Conservation (phyloP, 2,329 filamentous ascomycete genomes). For the Cordyceps cicadae region DNA sequence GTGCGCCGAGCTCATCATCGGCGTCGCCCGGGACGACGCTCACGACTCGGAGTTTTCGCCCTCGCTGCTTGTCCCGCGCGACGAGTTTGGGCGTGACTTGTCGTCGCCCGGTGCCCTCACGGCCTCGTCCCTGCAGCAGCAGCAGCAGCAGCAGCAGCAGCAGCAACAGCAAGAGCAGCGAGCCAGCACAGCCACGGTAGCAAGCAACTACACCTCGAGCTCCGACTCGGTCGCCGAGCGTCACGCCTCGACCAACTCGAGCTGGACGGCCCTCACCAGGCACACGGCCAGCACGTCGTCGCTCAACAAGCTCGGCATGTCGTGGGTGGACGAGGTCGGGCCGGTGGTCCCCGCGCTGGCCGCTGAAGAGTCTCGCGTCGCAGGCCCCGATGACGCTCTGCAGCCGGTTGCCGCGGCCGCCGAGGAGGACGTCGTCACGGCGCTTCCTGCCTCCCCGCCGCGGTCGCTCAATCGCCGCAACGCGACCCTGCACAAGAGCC, state of each 20-base stretch:
- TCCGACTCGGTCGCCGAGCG: constrained; percentile 41
- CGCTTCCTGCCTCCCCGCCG: constrained; percentile 10
- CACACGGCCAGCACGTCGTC: constrained; percentile 46
- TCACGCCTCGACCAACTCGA: constrained; percentile 46
- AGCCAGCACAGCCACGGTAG: constrained; percentile 47
- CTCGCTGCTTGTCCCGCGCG: constrained; percentile 49
- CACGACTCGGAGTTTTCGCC: constrained; percentile 54
- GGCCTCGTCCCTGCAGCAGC: constrained; percentile 23
- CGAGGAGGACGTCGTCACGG: constrained; percentile 22
- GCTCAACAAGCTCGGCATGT: constrained; percentile 26
- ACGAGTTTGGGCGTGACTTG: constrained; percentile 45
- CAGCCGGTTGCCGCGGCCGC: constrained; percentile 16
- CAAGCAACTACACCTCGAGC: constrained; percentile 35
- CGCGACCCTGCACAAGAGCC: constrained; percentile 26
- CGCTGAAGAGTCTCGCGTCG: not conserved
- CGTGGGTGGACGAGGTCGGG: constrained; percentile 26
- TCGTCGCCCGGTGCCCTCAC: constrained; percentile 1
- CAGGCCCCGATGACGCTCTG: constrained; percentile 16
- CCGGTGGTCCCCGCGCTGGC: constrained; percentile 18
- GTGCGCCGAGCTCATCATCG: constrained; percentile 36
- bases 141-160: constrained; percentile 27
- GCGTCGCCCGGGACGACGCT: constrained; percentile 49
- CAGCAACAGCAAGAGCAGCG: constrained; percentile 33
- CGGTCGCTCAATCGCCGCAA: constrained; percentile 15
- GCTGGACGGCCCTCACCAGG: constrained; percentile 45